Evolutionary conservation across 331 rosid species (phyloP).

Genomic region (Malus hybrid): DNA sequence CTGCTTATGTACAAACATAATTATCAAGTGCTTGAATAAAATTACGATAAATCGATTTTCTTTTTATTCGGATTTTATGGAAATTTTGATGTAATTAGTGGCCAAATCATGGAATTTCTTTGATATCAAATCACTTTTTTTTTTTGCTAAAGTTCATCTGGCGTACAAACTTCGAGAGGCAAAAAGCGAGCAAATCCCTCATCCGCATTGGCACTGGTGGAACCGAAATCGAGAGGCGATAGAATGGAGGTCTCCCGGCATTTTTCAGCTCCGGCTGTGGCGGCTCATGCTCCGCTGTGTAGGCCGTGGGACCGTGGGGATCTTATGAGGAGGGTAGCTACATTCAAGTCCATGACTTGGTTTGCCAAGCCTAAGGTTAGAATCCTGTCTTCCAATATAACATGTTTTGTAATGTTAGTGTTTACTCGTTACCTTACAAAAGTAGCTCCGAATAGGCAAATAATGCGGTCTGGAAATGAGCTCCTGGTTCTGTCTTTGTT

Average conservation of each 20-base stretch:
- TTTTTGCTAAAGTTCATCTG: conserved; percentile 34
- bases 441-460: background rate
- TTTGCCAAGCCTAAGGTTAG: conserved; percentile 91
- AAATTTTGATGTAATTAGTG: background rate
- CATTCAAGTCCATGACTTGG: conserved; percentile 94
- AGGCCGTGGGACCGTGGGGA: conserved; percentile 96
- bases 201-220: conserved; percentile 38
- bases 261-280: conserved; percentile 20
- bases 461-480: background rate
- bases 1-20: too few species aligned
- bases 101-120: background rate
- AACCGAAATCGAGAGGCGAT: conserved; percentile 33
- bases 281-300: conserved; percentile 38
- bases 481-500: background rate
- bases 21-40: background rate
- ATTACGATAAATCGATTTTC: background rate
- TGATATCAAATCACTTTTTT: background rate
- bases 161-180: conserved; percentile 38
- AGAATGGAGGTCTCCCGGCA: conserved; percentile 27
- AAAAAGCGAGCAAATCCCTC: conserved; percentile 51
- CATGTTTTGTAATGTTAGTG: background rate
- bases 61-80: background rate
- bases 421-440: background rate
- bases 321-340: conserved; percentile 64
- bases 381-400: background rate